A percentile compares a stretch with the other conserved stretches of the same genome.
Evolutionary conservation across 139 green algal species (phyloP).

Genomic region (Chlamydomonas sp.): DNA sequence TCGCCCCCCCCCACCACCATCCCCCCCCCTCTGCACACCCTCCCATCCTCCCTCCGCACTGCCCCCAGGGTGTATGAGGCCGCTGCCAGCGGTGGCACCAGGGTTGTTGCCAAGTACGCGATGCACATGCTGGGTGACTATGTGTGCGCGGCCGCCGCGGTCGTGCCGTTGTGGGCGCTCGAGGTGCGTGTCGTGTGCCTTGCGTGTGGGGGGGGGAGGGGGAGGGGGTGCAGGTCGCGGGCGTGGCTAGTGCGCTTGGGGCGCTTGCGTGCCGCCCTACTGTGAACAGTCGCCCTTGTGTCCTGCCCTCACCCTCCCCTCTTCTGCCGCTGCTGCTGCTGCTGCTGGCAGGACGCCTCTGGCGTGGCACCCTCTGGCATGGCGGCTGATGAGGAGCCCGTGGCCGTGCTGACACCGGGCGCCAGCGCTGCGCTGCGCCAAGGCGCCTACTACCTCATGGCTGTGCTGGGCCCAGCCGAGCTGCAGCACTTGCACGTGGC

Average conservation of each 20-base stretch:
- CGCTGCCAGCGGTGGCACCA: neutral
- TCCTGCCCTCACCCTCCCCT: slow-evolving; percentile 13
- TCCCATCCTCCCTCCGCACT: neutral
- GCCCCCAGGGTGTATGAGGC: slow-evolving; percentile 7
- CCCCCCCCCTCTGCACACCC: neutral
- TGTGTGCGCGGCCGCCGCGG: slow-evolving; percentile 1
- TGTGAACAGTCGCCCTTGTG: too few relatives aligned
- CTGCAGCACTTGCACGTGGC: slow-evolving; percentile 37
- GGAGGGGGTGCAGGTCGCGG: neutral
- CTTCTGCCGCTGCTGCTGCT: neutral
- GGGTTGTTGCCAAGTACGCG: slow-evolving; percentile 14
- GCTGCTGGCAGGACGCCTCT: too few relatives aligned
- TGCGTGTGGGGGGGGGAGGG: neutral
- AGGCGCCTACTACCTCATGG: slow-evolving; percentile 16
- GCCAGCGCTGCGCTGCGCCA: slow-evolving; percentile 16
- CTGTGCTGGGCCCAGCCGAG: slow-evolving; percentile 15
- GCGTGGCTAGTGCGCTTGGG: neutral
- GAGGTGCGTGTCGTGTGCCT: neutral
- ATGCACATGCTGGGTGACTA: slow-evolving; percentile 29
- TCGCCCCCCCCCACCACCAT: neutral
- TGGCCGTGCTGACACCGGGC: too few relatives aligned
- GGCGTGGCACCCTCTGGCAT: too few relatives aligned
- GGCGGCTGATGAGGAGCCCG: too few relatives aligned
- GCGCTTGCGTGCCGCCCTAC: too few relatives aligned
- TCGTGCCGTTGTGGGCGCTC: neutral